Base-by-base conservation (phyloP, 2,329 filamentous ascomycete genomes). In the Parafenestella ontariensis region DNA sequence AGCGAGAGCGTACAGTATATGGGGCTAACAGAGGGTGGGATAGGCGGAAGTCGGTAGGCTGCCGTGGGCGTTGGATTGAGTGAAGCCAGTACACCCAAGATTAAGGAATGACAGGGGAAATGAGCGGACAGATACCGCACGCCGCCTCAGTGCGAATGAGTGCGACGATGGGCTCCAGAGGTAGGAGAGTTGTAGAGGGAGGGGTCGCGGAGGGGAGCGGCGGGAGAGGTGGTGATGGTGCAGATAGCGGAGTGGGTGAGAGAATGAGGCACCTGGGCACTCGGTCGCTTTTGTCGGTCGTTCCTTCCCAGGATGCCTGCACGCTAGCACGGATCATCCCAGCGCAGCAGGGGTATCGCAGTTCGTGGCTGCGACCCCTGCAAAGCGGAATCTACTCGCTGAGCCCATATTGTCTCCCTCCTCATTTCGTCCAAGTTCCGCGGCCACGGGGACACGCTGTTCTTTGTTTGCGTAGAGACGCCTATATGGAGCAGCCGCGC, bases 51-150 rank as follows among this genome's bases (percentile, higher is more conserved):
- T 58, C 49, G 41, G 49, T 48, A 36, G 51, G 58, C 50, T 46
- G 56, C 45, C 23, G 57, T 56, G 57, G 57, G 54, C 21, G 50
- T 64, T 59, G 64, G 62, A 52, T 42, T 37, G 59, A 57, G 69
- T 69, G 69, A 65, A 71, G 67, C 71, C 71, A 72, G 71, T 71
- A 72, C 71, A 73, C 67, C 67, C 70, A 63, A 61, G 63, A 71
- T 69, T 69, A 74, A 73, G 70, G 71, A 74, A 71, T 70, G 71
- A 72, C 68, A 54, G 56, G 52, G 58, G 44, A 69, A 75, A 75
- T 59, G 72, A 75, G 64, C 66, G 72, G 71, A 74, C 72, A 71
- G 71, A 67, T 66, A 66, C 69, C 70, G 60, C 65, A 67, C 60
- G 70, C 61, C 71, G 61, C 57, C 54, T 62, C 58, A 53, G 53